These are phyloP conservation scores for Penicillium roqueforti DNA, from an alignment of 495 filamentous ascomycete species.

Conservation along the genomic window DNA sequence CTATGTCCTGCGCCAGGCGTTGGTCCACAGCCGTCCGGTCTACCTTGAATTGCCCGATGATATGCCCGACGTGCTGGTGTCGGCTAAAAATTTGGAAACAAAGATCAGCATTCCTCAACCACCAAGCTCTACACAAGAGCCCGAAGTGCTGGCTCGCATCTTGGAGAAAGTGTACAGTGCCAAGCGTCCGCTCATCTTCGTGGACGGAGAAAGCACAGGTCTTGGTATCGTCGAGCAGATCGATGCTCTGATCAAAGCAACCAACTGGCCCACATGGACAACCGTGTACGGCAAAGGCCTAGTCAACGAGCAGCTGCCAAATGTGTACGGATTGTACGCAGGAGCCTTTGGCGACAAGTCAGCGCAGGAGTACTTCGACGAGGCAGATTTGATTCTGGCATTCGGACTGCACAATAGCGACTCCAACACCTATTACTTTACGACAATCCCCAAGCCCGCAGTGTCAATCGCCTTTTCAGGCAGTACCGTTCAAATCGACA, in stretches of 20 bases:
- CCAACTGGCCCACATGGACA: constrained; percentile 33
- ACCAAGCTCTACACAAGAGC: constrained; percentile 16
- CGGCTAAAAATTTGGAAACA: constrained; percentile 19
- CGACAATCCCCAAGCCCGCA: constrained; percentile 24
- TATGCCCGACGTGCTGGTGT: constrained; percentile 34
- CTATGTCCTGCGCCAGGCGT: constrained; percentile 31
- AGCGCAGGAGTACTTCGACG: constrained; percentile 26
- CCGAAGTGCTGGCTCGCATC: constrained; percentile 18
- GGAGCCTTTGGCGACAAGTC: constrained; percentile 23
- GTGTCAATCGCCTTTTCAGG: constrained; percentile 29
- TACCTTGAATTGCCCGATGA: constrained; percentile 44
- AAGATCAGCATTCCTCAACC: constrained; percentile 13
- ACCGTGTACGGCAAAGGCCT: constrained; percentile 36
- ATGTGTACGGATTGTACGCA: constrained; percentile 36
- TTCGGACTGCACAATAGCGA: constrained; percentile 36
- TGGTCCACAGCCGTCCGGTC: constrained; percentile 40
- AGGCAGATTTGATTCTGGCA: constrained; percentile 31
- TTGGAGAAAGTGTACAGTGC: constrained; percentile 32
- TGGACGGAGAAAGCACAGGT: constrained; percentile 32
- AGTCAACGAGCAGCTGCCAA: constrained; percentile 33
- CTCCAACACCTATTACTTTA: constrained; percentile 34
- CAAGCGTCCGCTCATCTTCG: constrained; percentile 32
- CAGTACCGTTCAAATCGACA: constrained; percentile 27
- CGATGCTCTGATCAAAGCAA: constrained; percentile 26
- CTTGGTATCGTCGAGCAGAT: constrained; percentile 26